Conservation (phyloP, 2,329 filamentous ascomycete genomes). For the Aureobasidium sp. region DNA sequence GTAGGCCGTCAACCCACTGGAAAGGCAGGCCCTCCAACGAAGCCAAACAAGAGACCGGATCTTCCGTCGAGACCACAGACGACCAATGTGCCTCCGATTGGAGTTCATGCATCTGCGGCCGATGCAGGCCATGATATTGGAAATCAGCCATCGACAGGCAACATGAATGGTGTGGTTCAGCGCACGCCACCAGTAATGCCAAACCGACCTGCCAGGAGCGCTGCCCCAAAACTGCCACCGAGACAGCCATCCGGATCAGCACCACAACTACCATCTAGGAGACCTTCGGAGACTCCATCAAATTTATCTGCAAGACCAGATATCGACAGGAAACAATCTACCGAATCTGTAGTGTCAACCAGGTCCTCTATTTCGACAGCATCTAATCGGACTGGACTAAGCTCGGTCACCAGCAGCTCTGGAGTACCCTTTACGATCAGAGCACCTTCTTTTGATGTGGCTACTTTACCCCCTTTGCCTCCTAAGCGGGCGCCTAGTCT, state of each 20-base stretch:
- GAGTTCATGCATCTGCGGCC: conserved; percentile 2
- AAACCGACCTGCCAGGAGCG: conserved; percentile 27
- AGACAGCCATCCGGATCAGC: conserved; percentile 36
- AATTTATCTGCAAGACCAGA: conserved; percentile 17
- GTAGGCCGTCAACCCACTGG: conserved; percentile 33
- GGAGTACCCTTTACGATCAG: conserved; percentile 21
- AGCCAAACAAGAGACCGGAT: conserved; percentile 17
- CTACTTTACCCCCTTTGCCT: conserved; percentile 48
- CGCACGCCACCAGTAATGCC: conserved; percentile 43
- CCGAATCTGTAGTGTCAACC: conserved; percentile 47
- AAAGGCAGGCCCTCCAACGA: conserved; percentile 24
- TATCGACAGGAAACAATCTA: conserved; percentile 34
- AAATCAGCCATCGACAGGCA: conserved; percentile 32
- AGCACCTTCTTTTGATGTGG: conserved; percentile 51
- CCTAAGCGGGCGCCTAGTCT: conserved; percentile 42
- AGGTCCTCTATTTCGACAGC: conserved; percentile 44
- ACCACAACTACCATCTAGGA: conserved; percentile 18
- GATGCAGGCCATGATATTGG: conserved; percentile 24
- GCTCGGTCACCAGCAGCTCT: conserved; percentile 21
- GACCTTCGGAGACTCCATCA: conserved; percentile 15
- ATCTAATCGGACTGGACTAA: conserved; percentile 39
- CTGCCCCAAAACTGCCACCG: conserved; percentile 37
- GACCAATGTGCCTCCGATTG: conserved; percentile 18
- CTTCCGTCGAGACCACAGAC: conserved; percentile 14
- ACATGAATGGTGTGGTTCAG: conserved; percentile 40